Evolutionary conservation across 257 asterid genomes (phyloP), one percentile per base, ranked within the genome.

Genomic region (Solanum boliviense): DNA sequence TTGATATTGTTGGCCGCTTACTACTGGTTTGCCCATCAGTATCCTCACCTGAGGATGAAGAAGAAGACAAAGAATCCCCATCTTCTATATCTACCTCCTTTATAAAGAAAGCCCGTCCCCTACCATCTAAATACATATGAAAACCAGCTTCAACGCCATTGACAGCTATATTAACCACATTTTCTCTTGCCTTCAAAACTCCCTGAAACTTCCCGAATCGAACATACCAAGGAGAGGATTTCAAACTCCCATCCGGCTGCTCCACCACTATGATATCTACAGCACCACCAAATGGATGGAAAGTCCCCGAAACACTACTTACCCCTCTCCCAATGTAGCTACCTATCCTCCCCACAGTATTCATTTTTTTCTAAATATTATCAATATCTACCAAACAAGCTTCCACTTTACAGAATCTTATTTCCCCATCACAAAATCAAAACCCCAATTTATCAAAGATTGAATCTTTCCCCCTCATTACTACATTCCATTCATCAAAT

Each of bases 221-320:
- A 89, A 97, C 99, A 83, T 97, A 96, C 99, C 99, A 97, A 32
- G 99, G 99, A 23, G 99, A 97, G 32, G 99, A 95, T 87, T 97
- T 97, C 87, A 90, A 96, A 88, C 94, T 96, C 48, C 99, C 98
- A 84, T 97, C 99, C 4, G 94, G 98, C 90, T 97, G 99, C 89
- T 94, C 91, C 89, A 97, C 99, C 86, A 94, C 96, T 27, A 97
- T 94, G 60, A 97, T 94, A 91, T 97, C 99, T 9, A 97, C 98
- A 58, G 99, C 99, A 67, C 99, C 99, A 74, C 99, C 99, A 90
- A 97, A 97, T 6, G 99, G 99, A 87, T 97, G 99, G 89, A 97
- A 96, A 8, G 99, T 95, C 16, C 96, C 99, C 9, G 99, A 96
- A 15, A 95, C 98, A 23, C 95, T 91, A 72, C 91, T 89, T n/a